phyloP scores from a whole-genome alignment of 345 rosid genomes.

The Citrus hindsii region DNA sequence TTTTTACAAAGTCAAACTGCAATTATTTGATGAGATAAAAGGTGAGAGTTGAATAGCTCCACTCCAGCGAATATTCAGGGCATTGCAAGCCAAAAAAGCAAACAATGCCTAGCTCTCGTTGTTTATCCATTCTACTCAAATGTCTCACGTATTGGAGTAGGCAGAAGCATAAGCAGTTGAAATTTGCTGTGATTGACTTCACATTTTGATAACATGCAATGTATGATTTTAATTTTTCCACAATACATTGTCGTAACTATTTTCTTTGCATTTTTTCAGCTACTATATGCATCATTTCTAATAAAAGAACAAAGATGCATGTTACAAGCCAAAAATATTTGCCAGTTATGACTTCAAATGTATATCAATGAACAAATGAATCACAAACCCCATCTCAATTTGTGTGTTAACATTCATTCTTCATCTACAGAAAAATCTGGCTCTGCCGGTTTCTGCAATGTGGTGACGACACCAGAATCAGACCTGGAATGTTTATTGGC shows the following conservation, averaged over 20 bases:
- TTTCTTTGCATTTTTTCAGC: neutral
- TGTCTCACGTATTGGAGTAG: neutral
- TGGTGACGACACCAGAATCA: slow-evolving; percentile 37
- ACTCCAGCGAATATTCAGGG: too few relatives aligned
- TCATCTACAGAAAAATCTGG: slow-evolving; percentile 78
- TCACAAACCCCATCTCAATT: neutral
- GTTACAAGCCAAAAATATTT: neutral
- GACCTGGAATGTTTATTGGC: slow-evolving; percentile 36
- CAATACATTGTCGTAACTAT: neutral
- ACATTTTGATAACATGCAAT: neutral
- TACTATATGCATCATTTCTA: slow-evolving; percentile 5
- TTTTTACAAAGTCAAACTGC: too few relatives aligned
- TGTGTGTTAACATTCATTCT: slow-evolving; percentile 15
- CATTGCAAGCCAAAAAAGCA: neutral
- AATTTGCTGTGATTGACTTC: neutral
- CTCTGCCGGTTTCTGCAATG: slow-evolving; percentile 74
- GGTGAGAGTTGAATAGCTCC: too few relatives aligned
- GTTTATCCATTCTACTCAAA: neutral
- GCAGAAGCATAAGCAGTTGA: neutral
- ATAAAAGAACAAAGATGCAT: neutral
- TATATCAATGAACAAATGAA: neutral
- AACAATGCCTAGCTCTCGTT: neutral
- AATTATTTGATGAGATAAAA: too few relatives aligned
- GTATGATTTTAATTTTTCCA: neutral
- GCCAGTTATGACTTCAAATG: neutral